Evolutionary conservation across 2,329 filamentous ascomycete genomes (phyloP).

Genomic region (Ceratocystis papillata): DNA sequence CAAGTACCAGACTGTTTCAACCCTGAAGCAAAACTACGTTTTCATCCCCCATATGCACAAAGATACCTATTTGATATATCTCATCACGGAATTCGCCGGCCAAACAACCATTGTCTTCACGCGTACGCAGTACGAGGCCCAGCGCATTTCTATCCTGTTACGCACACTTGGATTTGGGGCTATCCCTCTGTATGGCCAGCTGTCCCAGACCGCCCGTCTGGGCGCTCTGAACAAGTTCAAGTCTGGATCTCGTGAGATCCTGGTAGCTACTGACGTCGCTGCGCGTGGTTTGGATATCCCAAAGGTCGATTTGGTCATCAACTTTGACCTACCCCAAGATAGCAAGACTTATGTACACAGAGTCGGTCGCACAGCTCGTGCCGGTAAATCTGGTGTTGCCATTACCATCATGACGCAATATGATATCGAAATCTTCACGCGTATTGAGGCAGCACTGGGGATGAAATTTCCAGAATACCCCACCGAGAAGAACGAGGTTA

Average conservation of each 20-base stretch:
- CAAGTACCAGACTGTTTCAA: constrained; percentile 86
- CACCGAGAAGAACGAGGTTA: constrained; percentile 68
- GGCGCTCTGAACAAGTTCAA: constrained; percentile 88
- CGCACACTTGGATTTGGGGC: constrained; percentile 78
- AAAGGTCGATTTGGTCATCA: constrained; percentile 77
- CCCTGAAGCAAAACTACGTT: constrained; percentile 73
- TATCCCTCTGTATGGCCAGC: constrained; percentile 84
- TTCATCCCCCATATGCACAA: constrained; percentile 82
- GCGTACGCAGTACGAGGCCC: constrained; percentile 81
- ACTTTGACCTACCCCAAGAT: constrained; percentile 73
- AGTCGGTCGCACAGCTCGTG: constrained; percentile 77
- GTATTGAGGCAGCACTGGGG: constrained; percentile 73
- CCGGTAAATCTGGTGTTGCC: constrained; percentile 72
- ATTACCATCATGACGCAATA: constrained; percentile 79
- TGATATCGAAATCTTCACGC: constrained; percentile 66
- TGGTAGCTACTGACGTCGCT: constrained; percentile 90
- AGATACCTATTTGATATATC: constrained; percentile 76
- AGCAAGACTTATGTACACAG: constrained; percentile 86
- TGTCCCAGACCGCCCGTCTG: constrained; percentile 76
- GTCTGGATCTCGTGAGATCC: constrained; percentile 65
- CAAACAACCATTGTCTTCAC: constrained; percentile 84
- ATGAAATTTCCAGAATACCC: constrained; percentile 62
- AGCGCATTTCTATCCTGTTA: constrained; percentile 72
- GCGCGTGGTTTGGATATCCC: constrained; percentile 88
- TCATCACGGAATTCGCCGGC: constrained; percentile 79